Percentiles rank a stretch among this genome's conserved stretches.
These are phyloP conservation scores for Paramarasmius palmivorus DNA, from an alignment of 1,284 basidiomycete genomes.

Conservation along the genomic window DNA sequence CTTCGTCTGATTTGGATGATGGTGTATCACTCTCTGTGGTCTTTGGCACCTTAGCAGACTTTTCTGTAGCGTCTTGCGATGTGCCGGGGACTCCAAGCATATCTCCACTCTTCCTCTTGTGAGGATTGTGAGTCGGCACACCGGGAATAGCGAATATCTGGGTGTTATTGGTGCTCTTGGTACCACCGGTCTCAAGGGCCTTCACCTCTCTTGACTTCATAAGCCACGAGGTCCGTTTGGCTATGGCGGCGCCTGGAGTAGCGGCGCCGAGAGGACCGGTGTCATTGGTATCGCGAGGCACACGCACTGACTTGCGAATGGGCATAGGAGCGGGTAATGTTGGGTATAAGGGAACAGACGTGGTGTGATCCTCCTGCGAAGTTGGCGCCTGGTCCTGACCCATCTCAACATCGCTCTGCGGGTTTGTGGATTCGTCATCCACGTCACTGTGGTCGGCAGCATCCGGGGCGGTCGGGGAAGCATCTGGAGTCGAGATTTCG, in stretches of 20 bases:
- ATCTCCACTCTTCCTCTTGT: conserved; percentile 72
- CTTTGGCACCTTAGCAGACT: conserved; percentile 47
- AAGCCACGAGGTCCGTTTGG: conserved; percentile 77
- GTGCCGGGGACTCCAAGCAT: conserved; percentile 38
- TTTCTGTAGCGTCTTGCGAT: conserved; percentile 24
- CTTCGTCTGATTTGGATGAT: conserved; percentile 24
- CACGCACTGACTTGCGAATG: conserved; percentile 64
- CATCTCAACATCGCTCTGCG: neutral
- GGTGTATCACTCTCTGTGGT: conserved; percentile 33
- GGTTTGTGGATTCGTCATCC: neutral
- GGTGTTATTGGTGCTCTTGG: conserved; percentile 33
- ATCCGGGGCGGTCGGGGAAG: neutral
- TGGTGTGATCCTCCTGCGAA: conserved; percentile 1
- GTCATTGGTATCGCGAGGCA: conserved; percentile 44
- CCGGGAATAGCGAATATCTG: conserved; percentile 13
- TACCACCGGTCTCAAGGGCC: conserved; percentile 57
- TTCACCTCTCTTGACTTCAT: conserved; percentile 75
- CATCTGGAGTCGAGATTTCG: neutral
- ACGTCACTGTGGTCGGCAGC: no score
- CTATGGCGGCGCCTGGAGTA: conserved; percentile 46
- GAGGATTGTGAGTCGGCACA: conserved; percentile 13
- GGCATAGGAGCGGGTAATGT: conserved; percentile 65
- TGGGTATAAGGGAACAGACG: conserved; percentile 37
- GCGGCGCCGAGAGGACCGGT: conserved; percentile 32
- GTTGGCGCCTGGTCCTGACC: neutral